Evolutionary conservation across 2,329 filamentous ascomycete species (phyloP).

Genomic region (Fusarium tanahbumbuense): DNA sequence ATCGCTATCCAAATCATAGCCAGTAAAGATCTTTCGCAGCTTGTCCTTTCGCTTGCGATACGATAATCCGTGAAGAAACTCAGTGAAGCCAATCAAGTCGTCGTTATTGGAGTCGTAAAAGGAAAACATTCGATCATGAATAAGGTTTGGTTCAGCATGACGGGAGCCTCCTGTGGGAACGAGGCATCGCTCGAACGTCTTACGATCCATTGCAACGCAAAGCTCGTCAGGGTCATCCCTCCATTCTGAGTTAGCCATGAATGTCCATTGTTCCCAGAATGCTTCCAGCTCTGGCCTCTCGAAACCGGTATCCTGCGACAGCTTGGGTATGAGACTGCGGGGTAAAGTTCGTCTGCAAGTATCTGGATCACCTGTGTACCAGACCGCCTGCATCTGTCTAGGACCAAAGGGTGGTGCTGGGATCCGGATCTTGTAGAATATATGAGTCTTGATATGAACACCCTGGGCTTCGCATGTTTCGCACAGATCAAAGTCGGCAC

Average conservation of each 20-base stretch:
- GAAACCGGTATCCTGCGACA: constrained; percentile 79
- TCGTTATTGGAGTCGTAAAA: constrained; percentile 95
- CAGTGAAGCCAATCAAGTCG: constrained; percentile 88
- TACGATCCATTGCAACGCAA: constrained; percentile 86
- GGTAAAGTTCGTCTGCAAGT: constrained; percentile 76
- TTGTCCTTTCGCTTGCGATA: constrained; percentile 76
- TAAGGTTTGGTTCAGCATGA: constrained; percentile 83
- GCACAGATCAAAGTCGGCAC: constrained; percentile 94
- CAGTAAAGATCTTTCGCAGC: constrained; percentile 80
- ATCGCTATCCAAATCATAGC: constrained; percentile 91
- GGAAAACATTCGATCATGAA: constrained; percentile 95
- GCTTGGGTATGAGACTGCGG: constrained; percentile 72
- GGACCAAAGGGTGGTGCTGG: constrained; percentile 87
- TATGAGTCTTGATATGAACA: constrained; percentile 86
- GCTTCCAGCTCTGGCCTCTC: constrained; percentile 91
- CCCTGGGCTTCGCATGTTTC: constrained; percentile 87
- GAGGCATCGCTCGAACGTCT: constrained; percentile 91
- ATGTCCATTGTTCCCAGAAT: constrained; percentile 96
- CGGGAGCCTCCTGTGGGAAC: constrained; percentile 85
- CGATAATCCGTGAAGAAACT: constrained; percentile 87
- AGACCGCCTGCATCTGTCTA: constrained; percentile 82
- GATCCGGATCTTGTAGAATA: constrained; percentile 96
- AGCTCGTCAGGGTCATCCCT: constrained; percentile 81
- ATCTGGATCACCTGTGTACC: constrained; percentile 89
- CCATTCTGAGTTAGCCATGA: constrained; percentile 89